phyloP scores from a whole-genome alignment of 371 early-diverging fungal genomes.

The Gilbertella persicaria region DNA sequence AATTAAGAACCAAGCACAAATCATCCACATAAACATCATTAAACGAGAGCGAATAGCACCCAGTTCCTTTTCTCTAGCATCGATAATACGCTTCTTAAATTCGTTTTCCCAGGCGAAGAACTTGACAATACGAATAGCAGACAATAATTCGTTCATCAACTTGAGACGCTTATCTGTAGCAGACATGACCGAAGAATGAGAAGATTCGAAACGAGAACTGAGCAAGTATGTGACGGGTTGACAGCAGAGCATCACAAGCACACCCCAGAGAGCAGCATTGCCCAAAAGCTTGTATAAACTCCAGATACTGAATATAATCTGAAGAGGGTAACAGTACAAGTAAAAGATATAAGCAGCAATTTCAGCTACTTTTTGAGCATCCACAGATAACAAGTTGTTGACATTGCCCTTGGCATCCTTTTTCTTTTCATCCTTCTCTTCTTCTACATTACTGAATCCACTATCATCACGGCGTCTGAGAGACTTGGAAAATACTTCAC shows the following conservation, averaged over 20 bases:
- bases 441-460: constrained; percentile 12
- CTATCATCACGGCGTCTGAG: constrained; percentile 57
- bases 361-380: constrained; percentile 58
- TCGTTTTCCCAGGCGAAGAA: constrained; percentile 84
- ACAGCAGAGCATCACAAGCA: constrained; percentile 55
- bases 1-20: constrained; percentile 44
- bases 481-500: constrained; percentile 61
- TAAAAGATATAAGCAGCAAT: constrained; percentile 56
- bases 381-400: constrained; percentile 60
- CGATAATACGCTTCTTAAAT: constrained; percentile 57
- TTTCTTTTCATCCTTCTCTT: background rate
- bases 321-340: constrained; percentile 62
- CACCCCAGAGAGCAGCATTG: constrained; percentile 64
- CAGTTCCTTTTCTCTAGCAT: constrained; percentile 52
- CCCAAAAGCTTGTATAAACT: constrained; percentile 69
- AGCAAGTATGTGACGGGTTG: constrained; percentile 64
- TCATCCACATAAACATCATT: constrained; percentile 47
- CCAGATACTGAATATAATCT: constrained; percentile 59
- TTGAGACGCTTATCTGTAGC: constrained; percentile 69
- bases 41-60: constrained; percentile 46
- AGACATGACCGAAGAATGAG: constrained; percentile 55
- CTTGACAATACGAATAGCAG: constrained; percentile 79
- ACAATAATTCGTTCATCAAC: constrained; percentile 68
- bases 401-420: constrained; percentile 35
- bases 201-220: constrained; percentile 48